These are phyloP conservation scores for Exobasidium rhododendri DNA, from an alignment of 1,284 basidiomycete genomes.

Conservation along the genomic window DNA sequence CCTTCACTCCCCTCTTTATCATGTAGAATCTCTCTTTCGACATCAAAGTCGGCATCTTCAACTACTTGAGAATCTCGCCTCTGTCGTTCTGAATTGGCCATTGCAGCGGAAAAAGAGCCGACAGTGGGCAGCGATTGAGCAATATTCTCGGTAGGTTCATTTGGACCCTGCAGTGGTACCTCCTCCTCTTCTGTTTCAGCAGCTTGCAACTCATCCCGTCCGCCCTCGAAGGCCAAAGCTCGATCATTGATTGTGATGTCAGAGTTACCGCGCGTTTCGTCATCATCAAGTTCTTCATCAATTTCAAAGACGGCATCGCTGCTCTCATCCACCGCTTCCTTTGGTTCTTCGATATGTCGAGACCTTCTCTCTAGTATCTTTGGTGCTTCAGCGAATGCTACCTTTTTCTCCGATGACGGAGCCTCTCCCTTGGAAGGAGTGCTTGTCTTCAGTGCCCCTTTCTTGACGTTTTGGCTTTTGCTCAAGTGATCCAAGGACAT, in stretches of 20 bases:
- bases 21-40: background rate
- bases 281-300: conserved; percentile 32
- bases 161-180: background rate
- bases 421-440: conserved; percentile 1
- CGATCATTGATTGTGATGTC: background rate
- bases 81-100: background rate
- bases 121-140: conserved; percentile 5
- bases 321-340: conserved; percentile 13
- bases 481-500: background rate
- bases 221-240: background rate
- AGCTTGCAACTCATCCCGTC: background rate
- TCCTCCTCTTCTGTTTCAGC: background rate
- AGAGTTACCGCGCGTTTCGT: background rate
- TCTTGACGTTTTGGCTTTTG: background rate
- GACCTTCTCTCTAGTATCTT: conserved; percentile 18
- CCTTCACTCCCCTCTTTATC: conserved; percentile 1
- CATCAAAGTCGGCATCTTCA: no score
- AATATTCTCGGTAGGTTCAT: background rate
- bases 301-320: conserved; percentile 37
- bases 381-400: conserved; percentile 31
- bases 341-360: conserved; percentile 1
- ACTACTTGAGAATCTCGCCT: no score
- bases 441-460: conserved; percentile 10
- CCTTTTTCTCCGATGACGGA: conserved; percentile 33
- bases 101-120: conserved; percentile 3